Evolutionary conservation across 108 stramenopile species (phyloP), one percentile per base, ranked within the genome.

Genomic region (Nitzschia sp.): DNA sequence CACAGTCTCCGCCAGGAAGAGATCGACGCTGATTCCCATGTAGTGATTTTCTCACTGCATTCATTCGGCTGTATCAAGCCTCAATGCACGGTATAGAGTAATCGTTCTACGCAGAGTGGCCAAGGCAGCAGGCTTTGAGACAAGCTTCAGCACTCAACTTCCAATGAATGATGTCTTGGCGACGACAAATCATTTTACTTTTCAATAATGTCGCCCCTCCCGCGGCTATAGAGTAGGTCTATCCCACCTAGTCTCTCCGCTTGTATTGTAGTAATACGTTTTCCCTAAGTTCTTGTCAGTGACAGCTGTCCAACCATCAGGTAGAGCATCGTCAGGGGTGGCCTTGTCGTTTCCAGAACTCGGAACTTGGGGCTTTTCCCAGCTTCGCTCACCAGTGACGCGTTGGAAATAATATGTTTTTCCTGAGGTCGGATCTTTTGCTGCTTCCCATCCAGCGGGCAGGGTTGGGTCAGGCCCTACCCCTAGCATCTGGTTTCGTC

Each of bases 391-490:
- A 21, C 75, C 80, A n/a, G 85, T 83, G 9, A 63, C 46, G 31
- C 85, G 75, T 55, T 86, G 66, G 63, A 81, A 94, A 46, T 90
- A 94, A 73, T 92, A 94, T 17, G 53, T 45, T 64, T 87, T 92
- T 59, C 84, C 85, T 17, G 84, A 71, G 22, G 63, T 69, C 13
- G 87, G 78, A 79, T 94, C 93, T 23, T 58, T 66, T n/a, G 90
- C 80, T 2, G 72, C 52, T 41, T 76, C 74, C 87, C 87, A 88
- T 29, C 82, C 83, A 28, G 45, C 26, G 13, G 83, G 83, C 25
- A 88, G 63, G 4, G 38, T 53, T 16, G 56, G 57, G n/a, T 58
- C 57, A 28, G 53, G 17, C 11, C 53, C 16, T 33, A 62, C 47
- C 29, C 74, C 72, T 25, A 47, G 45, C 33, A 83, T 38, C 5